Evolutionary conservation across 495 filamentous ascomycete species (phyloP).

Genomic region (Penicillium longicatenatum): DNA sequence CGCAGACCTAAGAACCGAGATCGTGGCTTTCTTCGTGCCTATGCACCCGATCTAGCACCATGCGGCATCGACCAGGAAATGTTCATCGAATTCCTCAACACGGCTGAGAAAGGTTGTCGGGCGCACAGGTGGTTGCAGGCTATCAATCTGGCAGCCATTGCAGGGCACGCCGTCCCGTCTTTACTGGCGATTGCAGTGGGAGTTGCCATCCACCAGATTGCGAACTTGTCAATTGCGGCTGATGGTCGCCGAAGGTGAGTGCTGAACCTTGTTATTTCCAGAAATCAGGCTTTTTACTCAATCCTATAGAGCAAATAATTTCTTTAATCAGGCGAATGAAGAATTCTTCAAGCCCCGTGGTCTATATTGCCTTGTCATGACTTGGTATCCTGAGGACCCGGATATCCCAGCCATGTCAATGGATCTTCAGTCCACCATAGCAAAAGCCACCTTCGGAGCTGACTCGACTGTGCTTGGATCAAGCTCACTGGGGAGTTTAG

Average conservation of each 20-base stretch:
- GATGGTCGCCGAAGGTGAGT: neutral
- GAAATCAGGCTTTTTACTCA: constrained; percentile 31
- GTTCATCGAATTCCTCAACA: constrained; percentile 51
- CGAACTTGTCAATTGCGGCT: neutral
- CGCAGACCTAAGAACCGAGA: constrained; percentile 43
- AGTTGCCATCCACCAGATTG: neutral
- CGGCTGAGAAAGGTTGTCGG: constrained; percentile 42
- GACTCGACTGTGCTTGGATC: neutral
- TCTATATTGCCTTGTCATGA: constrained; percentile 45
- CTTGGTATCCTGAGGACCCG: constrained; percentile 37
- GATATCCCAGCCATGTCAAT: constrained; percentile 12
- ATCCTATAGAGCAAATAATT: constrained; percentile 36
- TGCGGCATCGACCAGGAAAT: constrained; percentile 46
- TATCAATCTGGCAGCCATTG: constrained; percentile 27
- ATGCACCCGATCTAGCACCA: constrained; percentile 49
- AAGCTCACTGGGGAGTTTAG: neutral
- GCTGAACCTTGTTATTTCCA: neutral
- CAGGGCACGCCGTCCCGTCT: neutral
- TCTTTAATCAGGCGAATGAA: constrained; percentile 54
- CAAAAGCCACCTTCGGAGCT: constrained; percentile 10
- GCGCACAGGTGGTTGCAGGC: constrained; percentile 20
- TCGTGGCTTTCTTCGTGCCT: constrained; percentile 52
- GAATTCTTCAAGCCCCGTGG: constrained; percentile 56
- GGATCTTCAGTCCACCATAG: neutral
- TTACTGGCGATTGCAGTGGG: neutral